Percentiles rank a stretch among this genome's conserved stretches.
These are phyloP conservation scores for Halocafeteria seosinensis DNA, from an alignment of 108 stramenopile species.

Conservation along the genomic window DNA sequence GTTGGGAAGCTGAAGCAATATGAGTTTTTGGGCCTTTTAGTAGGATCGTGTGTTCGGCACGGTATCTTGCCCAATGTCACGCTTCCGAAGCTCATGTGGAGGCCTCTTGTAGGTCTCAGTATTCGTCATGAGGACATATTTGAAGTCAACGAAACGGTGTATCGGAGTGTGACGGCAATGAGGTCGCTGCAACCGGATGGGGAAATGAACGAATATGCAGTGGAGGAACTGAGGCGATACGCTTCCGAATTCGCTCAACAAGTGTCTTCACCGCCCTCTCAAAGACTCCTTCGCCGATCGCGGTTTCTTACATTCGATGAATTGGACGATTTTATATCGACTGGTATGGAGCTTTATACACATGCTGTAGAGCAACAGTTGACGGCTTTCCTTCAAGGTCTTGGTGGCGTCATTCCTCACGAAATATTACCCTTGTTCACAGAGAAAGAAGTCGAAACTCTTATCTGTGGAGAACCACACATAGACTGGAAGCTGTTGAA, in stretches of 20 bases:
- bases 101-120: slow-evolving; percentile 25
- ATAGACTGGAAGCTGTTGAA: slow-evolving; percentile 33
- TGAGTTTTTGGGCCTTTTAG: slow-evolving; percentile 28
- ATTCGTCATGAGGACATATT: not conserved
- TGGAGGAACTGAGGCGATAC: not conserved
- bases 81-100: slow-evolving; percentile 25
- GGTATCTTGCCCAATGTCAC: slow-evolving; percentile 16
- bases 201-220: not conserved
- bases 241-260: not conserved
- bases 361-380: not conserved
- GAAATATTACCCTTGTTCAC: slow-evolving; percentile 38
- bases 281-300: not conserved
- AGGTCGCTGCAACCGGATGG: not conserved
- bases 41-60: slow-evolving; percentile 27
- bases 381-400: slow-evolving; percentile 24
- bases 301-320: not conserved
- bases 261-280: not conserved
- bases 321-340: not conserved
- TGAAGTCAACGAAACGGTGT: not conserved
- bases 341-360: not conserved
- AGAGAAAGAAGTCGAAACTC: slow-evolving; percentile 31
- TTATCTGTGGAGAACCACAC: slow-evolving; percentile 32
- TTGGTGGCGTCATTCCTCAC: slow-evolving; percentile 29
- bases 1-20: not conserved
- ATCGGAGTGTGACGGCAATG: not conserved